phyloP scores from a whole-genome alignment of 768 basidiomycete species.

The Boletus subparvulus region DNA sequence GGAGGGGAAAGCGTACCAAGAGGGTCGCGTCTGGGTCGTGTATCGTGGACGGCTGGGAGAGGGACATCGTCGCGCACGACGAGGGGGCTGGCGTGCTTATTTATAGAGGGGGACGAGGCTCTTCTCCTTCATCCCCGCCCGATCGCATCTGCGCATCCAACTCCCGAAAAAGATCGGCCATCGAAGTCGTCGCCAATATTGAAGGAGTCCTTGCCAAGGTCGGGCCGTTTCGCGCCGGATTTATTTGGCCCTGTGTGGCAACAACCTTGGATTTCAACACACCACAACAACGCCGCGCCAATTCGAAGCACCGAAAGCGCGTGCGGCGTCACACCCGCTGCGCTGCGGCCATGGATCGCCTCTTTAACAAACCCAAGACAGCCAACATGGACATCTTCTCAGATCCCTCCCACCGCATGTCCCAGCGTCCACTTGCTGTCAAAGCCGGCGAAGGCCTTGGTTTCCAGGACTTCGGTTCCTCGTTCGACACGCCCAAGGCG shows the following conservation, averaged over 20 bases:
- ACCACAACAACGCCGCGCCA: constrained; percentile 29
- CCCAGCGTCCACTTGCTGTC: constrained; percentile 22
- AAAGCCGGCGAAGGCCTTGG: constrained; percentile 27
- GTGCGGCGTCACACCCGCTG: neutral
- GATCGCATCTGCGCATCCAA: constrained; percentile 16
- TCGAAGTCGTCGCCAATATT: constrained; percentile 6
- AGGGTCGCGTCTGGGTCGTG: constrained; percentile 11
- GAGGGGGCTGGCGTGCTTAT: neutral
- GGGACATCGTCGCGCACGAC: constrained; percentile 9
- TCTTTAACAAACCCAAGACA: neutral
- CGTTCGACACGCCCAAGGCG: constrained; percentile 14
- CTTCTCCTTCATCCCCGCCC: constrained; percentile 7
- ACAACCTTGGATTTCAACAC: constrained; percentile 27
- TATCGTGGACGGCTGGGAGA: constrained; percentile 18
- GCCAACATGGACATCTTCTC: neutral
- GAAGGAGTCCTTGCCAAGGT: no score
- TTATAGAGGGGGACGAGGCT: constrained; percentile 6
- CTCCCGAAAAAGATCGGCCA: constrained; percentile 3
- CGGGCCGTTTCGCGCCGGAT: constrained; percentile 1
- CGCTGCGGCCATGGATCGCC: constrained; percentile 22
- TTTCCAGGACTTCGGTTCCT: constrained; percentile 26
- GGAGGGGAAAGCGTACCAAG: constrained; percentile 8
- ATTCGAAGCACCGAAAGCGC: constrained; percentile 2
- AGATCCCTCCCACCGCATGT: constrained; percentile 24
- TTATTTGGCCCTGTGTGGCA: constrained; percentile 23